These are phyloP conservation scores for Aspergillus conjunctus DNA, from an alignment of 495 filamentous ascomycete genomes.

Conservation along the genomic window DNA sequence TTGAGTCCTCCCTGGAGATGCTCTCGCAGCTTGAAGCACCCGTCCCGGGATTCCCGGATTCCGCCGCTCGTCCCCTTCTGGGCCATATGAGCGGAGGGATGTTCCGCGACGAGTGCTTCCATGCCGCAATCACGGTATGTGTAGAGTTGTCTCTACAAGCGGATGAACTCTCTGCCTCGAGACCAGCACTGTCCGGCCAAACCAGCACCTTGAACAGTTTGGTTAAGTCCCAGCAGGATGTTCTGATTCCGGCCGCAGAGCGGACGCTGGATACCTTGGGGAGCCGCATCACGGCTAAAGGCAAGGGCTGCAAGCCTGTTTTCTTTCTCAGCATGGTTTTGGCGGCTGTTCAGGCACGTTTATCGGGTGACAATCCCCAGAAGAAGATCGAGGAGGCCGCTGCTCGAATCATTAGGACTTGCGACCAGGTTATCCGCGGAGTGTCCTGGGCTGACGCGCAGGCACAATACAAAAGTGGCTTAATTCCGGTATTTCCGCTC, in stretches of 20 bases:
- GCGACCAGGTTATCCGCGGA: constrained; percentile 31
- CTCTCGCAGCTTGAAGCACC: constrained; percentile 46
- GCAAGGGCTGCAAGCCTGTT: constrained; percentile 40
- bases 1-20: constrained; percentile 54
- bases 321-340: constrained; percentile 39
- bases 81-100: constrained; percentile 40
- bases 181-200: constrained; percentile 8
- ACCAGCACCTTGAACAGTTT: constrained; percentile 36
- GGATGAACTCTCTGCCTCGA: constrained; percentile 26
- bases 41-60: constrained; percentile 16
- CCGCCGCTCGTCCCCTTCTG: constrained; percentile 31
- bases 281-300: constrained; percentile 30
- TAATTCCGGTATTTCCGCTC: neutral
- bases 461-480: constrained; percentile 19
- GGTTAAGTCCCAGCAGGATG: constrained; percentile 40
- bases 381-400: constrained; percentile 32
- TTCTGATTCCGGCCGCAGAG: constrained; percentile 41
- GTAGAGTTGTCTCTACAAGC: constrained; percentile 41
- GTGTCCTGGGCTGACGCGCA: constrained; percentile 31
- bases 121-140: constrained; percentile 42
- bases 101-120: constrained; percentile 45
- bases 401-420: constrained; percentile 28
- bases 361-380: constrained; percentile 41
- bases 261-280: constrained; percentile 38
- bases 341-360: constrained; percentile 38